phyloP scores from a whole-genome alignment of 1,284 basidiomycete genomes.

The Apiotrichum gamsii region DNA sequence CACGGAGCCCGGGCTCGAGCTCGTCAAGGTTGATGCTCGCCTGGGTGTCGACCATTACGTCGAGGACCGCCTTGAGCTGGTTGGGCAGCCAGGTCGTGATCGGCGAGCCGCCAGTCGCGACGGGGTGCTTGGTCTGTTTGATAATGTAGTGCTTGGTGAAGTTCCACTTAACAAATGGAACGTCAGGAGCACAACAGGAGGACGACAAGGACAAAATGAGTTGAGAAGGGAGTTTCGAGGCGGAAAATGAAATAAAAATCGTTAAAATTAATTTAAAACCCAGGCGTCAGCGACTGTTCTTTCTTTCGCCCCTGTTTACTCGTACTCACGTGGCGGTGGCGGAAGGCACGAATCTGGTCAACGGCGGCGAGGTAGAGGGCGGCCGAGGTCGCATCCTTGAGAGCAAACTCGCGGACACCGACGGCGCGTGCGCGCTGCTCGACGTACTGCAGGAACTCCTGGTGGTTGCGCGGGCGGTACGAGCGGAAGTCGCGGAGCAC shows the following conservation, averaged over 20 bases:
- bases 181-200: background rate
- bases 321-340: conserved; percentile 18
- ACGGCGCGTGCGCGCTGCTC: conserved; percentile 14
- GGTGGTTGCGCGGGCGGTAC: conserved; percentile 21
- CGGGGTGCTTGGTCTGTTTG: conserved; percentile 13
- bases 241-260: too few species aligned
- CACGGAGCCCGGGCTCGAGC: conserved; percentile 9
- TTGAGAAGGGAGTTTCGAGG: too few species aligned
- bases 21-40: conserved; percentile 10
- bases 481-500: conserved; percentile 20
- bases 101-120: conserved; percentile 13
- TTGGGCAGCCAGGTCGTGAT: conserved; percentile 20
- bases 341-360: conserved; percentile 21
- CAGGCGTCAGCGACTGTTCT: too few species aligned
- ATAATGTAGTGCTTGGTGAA: conserved; percentile 15
- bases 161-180: conserved; percentile 3
- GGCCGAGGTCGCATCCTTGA: conserved; percentile 11
- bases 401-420: conserved; percentile 14
- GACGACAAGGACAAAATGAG: too few species aligned
- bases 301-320: too few species aligned
- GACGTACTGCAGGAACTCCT: conserved; percentile 17
- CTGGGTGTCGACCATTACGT: conserved; percentile 11
- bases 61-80: conserved; percentile 17
- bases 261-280: too few species aligned
- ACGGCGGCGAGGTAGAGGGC: conserved; percentile 17